Conservation (phyloP, 2,329 filamentous ascomycete genomes). For the Fusarium bactridioides region DNA sequence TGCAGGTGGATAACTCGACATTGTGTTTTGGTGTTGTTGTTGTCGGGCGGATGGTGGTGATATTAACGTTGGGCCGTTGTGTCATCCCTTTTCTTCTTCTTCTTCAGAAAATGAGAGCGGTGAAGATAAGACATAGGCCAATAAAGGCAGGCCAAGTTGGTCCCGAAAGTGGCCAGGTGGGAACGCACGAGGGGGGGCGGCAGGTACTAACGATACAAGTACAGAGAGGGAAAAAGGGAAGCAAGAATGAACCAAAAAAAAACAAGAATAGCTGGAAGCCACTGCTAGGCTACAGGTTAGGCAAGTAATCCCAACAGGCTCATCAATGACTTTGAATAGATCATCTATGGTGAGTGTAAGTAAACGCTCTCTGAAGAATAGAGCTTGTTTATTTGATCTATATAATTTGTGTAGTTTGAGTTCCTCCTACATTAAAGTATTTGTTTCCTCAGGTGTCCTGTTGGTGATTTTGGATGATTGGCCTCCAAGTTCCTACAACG, state of each 20-base stretch:
- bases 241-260: not conserved
- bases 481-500: not conserved
- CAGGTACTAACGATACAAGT: not conserved
- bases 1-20: conserved; percentile 7
- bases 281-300: not conserved
- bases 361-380: not conserved
- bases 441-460: conserved; percentile 3
- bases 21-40: conserved; percentile 21
- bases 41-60: conserved; percentile 22
- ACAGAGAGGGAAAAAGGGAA: not conserved
- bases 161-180: conserved; percentile 19
- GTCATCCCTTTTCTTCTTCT: not conserved
- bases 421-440: conserved; percentile 2
- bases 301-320: not conserved
- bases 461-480: not conserved
- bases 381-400: not conserved
- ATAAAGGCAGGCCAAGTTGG: conserved; percentile 11
- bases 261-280: not conserved
- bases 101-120: conserved; percentile 7
- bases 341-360: not conserved
- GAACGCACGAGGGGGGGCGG: not conserved
- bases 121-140: conserved; percentile 13
- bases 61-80: conserved; percentile 16
- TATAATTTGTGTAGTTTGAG: not conserved
- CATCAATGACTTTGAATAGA: not conserved